Percentiles rank a stretch among this genome's conserved stretches.
phyloP scores from a whole-genome alignment of 2,329 filamentous ascomycete genomes.

The Aspergillus ruber region DNA sequence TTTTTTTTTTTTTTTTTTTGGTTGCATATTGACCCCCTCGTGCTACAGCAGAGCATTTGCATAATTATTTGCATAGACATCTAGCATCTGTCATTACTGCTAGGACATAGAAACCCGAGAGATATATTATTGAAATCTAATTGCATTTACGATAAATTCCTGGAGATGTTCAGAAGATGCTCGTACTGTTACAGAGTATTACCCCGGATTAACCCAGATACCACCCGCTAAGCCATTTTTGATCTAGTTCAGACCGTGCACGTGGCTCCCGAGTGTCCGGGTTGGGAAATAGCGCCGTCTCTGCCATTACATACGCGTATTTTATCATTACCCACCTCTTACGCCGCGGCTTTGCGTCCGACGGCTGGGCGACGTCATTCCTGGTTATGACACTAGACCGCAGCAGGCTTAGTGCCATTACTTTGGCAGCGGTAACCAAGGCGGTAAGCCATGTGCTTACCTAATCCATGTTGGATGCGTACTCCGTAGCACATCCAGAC shows the following conservation, averaged over 20 bases:
- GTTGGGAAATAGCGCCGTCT: slow-evolving; percentile 2
- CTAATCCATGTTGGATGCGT: too few relatives aligned
- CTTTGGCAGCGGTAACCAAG: too few relatives aligned
- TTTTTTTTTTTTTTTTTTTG: slow-evolving; percentile 1
- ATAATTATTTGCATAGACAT: slow-evolving; percentile 1
- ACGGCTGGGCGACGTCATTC: slow-evolving; percentile 8
- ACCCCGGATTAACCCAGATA: slow-evolving; percentile 13
- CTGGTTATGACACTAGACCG: neutral
- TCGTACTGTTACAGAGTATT: slow-evolving; percentile 1
- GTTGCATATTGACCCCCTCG: neutral
- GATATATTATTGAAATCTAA: neutral
- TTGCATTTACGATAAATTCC: too few relatives aligned
- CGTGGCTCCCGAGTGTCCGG: slow-evolving; percentile 12
- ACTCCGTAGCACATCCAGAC: too few relatives aligned
- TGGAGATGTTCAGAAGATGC: too few relatives aligned
- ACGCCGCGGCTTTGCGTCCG: neutral
- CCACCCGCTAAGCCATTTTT: slow-evolving; percentile 7
- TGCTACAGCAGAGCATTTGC: slow-evolving; percentile 1
- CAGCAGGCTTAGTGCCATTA: neutral
- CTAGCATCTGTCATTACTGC: neutral
- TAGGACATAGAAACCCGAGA: neutral
- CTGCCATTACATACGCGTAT: neutral
- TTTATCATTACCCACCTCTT: neutral
- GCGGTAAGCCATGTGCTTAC: too few relatives aligned
- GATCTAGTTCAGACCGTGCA: slow-evolving; percentile 6